Conservation (phyloP, 139 green algal species). For the Medakamo hakoo region DNA sequence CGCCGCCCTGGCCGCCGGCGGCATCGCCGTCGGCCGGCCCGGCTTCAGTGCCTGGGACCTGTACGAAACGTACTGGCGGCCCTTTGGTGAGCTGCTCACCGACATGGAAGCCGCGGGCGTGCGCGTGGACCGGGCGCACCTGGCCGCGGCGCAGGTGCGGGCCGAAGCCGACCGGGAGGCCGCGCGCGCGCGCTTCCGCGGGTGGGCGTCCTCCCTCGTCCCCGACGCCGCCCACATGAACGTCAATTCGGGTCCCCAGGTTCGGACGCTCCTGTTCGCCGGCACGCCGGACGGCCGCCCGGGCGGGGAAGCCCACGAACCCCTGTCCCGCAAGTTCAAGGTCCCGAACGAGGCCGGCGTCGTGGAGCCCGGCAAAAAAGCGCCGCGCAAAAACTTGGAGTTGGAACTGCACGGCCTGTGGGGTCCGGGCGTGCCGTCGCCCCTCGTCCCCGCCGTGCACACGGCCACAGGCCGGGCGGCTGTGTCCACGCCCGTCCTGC, state of each 20-base stretch:
- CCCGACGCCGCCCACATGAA: slow-evolving; percentile 63
- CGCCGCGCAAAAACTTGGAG: slow-evolving; percentile 40
- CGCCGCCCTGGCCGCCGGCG: slow-evolving; percentile 1
- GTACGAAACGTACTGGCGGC: slow-evolving; percentile 58
- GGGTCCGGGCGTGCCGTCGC: slow-evolving; percentile 25
- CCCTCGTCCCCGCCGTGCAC: slow-evolving; percentile 28
- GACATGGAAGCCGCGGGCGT: slow-evolving; percentile 79
- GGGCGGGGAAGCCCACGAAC: slow-evolving; percentile 12
- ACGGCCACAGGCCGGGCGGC: slow-evolving; percentile 29
- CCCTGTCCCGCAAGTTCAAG: slow-evolving; percentile 7
- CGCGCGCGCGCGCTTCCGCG: slow-evolving; percentile 42
- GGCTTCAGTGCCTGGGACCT: slow-evolving; percentile 49
- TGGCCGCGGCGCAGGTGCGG: slow-evolving; percentile 24
- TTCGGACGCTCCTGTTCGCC: slow-evolving; percentile 47
- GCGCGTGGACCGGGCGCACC: slow-evolving; percentile 31
- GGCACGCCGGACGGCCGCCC: slow-evolving; percentile 12
- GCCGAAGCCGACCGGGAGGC: slow-evolving; percentile 35
- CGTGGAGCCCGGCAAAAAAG: slow-evolving; percentile 28
- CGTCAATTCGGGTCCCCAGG: slow-evolving; percentile 29
- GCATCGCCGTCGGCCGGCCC: slow-evolving; percentile 7
- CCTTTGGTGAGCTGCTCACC: slow-evolving; percentile 84
- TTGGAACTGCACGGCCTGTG: slow-evolving; percentile 60
- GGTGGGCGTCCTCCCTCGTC: slow-evolving; percentile 44
- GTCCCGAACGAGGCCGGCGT: slow-evolving; percentile 24
- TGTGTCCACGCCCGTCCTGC: slow-evolving; percentile 37